Base-by-base conservation (phyloP, 1,284 basidiomycete genomes). In the Marasmius fiardii region DNA sequence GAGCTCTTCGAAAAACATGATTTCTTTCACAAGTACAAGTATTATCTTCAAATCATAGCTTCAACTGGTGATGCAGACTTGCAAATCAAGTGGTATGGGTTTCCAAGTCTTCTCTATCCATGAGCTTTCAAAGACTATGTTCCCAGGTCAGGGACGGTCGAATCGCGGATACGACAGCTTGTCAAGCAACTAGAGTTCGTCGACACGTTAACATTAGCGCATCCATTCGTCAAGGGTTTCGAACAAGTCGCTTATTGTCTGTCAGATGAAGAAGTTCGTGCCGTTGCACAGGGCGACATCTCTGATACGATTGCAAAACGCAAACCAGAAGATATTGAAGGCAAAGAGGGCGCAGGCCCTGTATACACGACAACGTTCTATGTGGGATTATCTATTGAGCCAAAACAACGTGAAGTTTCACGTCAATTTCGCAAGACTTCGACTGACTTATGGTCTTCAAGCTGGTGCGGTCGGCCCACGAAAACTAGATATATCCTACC, bases 131-230 rank as follows among this genome's bases (percentile, higher is more conserved):
- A 51, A 57, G 57, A 54, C 39, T 56, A 54, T 57, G 47, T 53
- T 33, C 43, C 0, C 58, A 93, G 92, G 92, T 79, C 91, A 49
- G 95, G 95, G 51, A 95, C 94, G 23, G 97, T 99, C n/a, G 96
- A 99, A 74, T 98, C 95, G 47, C 86, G 92, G 65, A 82, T 99
- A 74, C 88, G 97, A 52, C 95, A 95, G 70, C 81, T 99, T 21
- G 93, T 99, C 51, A 95, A 96, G 87, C 97, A 97, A 74, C 86
- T 99, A 54, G 97, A 99, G 78, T 90, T 90, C 66, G 92, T 96
- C 62, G 95, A 98, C 58, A 89, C 92, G 53, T 79, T 99, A 64
- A 85, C 87, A 55, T 79, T 95, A 56, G 96, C 95, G 26, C 97
- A 99, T 76, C 97, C 97, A 18, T 97, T 92, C 73, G 84, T 93